Base-by-base conservation (phyloP, 768 basidiomycete genomes). In the Suillus clintonianus region DNA sequence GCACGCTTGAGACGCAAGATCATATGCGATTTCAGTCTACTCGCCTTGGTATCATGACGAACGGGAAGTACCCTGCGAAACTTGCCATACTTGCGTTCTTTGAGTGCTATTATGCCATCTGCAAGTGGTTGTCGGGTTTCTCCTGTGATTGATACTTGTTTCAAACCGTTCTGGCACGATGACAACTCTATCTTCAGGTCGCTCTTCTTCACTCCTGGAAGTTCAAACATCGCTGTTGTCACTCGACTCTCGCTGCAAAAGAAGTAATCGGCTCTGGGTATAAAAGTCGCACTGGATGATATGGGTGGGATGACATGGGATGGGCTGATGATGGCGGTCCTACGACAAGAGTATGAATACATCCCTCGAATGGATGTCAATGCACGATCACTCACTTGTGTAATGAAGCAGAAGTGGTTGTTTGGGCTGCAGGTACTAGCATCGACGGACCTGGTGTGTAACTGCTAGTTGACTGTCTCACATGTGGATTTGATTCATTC, bases 91-190 rank as follows among this genome's bases (percentile, higher is more conserved):
- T 78, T 83, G 66, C 88, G 79, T 75, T 90, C 89, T 60, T 81
- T 79, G 54, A 86, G 76, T 2, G 81, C 79, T 56, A 78, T 83
- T 9, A 79, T 79, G 13, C 72, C 71, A 13, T 77, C 73, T 51
- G 77, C 74, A 64, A 88, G 79, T 30, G 74, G 74, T 13, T 86
- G 77, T 42, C 75, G 68, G 54, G 74, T 77, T 67, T 74, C 70
- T 43, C 88, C 90, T 24, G 77, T 72, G 60, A 92, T 80, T 56
- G 80, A 82, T 67, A 92, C 77, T 69, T 89, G 86, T 70, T 81
- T 87, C 65, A 85, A 81, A 65, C 85, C 81, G 66, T 86, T 91
- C 78, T 85, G 84, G 70, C 86, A 86, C 65, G 83, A 86, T 57
- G 84, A 82, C 61, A 92, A 81, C 57, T 80, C 81, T 76, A 91